Evolutionary conservation across 2,329 filamentous ascomycete genomes (phyloP).

Genomic region (Cryphonectria parasitica): DNA sequence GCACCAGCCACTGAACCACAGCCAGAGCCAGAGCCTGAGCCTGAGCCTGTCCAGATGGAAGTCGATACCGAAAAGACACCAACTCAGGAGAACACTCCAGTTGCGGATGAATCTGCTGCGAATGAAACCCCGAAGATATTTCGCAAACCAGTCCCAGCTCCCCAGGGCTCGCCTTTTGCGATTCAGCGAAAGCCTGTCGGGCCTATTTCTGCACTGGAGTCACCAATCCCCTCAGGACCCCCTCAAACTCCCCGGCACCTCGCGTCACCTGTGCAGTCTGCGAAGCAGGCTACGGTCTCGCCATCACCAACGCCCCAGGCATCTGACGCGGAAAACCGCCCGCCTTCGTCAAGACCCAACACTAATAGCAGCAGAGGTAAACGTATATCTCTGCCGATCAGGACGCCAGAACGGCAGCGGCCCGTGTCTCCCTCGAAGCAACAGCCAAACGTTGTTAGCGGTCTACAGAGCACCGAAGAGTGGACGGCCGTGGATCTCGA

Average conservation of each 20-base stretch:
- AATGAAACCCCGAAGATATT: constrained; percentile 27
- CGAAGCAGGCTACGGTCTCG: constrained; percentile 58
- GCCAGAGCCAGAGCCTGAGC: not conserved
- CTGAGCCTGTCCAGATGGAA: constrained; percentile 21
- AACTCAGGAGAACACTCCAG: constrained; percentile 28
- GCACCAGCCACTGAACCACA: not conserved
- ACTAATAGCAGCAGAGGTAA: constrained; percentile 50
- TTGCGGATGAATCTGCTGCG: constrained; percentile 4
- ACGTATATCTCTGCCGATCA: constrained; percentile 46
- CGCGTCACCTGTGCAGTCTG: constrained; percentile 51
- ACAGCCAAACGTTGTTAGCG: constrained; percentile 54
- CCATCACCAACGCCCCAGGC: constrained; percentile 74
- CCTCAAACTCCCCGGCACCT: constrained; percentile 48
- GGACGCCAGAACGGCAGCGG: constrained; percentile 51
- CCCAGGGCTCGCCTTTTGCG: constrained; percentile 29
- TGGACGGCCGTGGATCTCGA: constrained; percentile 84
- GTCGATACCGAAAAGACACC: constrained; percentile 23
- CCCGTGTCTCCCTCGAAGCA: constrained; percentile 43
- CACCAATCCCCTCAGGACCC: constrained; percentile 26
- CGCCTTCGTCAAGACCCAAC: constrained; percentile 67
- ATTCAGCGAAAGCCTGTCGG: constrained; percentile 37
- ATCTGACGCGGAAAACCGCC: constrained; percentile 80
- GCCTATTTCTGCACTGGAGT: constrained; percentile 33
- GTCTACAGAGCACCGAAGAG: constrained; percentile 59
- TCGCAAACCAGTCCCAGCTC: constrained; percentile 24